Conservation (phyloP, 257 asterid species). For the Pogostemon cablin region DNA sequence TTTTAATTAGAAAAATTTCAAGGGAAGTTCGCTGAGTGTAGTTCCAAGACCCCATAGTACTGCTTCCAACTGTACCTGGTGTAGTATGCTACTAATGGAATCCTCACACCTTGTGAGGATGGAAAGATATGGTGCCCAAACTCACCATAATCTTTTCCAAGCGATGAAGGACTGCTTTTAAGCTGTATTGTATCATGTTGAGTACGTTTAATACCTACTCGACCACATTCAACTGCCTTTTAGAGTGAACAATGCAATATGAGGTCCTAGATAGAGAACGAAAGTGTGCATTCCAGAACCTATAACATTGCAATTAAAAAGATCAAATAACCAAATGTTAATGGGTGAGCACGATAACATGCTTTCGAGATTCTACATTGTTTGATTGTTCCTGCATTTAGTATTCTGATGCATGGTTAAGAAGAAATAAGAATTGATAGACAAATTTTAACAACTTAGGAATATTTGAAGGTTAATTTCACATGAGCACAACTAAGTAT, state of each 20-base stretch:
- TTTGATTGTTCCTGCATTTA: not conserved
- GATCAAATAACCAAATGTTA: conserved; percentile 18
- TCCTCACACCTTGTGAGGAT: conserved; percentile 56
- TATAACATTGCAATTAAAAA: conserved; percentile 33
- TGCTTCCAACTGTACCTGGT: conserved; percentile 92
- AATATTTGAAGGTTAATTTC: not conserved
- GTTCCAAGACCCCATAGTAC: conserved; percentile 93
- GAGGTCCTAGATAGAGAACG: conserved; percentile 94
- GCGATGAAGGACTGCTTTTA: conserved; percentile 76
- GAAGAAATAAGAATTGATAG: not conserved
- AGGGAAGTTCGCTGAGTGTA: conserved; percentile 93
- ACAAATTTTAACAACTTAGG: not conserved
- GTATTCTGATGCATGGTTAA: not conserved
- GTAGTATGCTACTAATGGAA: conserved; percentile 86
- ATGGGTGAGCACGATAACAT: conserved; percentile 8
- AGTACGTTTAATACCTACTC: conserved; percentile 83
- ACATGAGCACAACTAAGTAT: not conserved
- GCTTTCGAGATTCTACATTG: not conserved
- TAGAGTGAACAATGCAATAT: conserved; percentile 82
- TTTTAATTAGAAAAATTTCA: not conserved
- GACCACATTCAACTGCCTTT: conserved; percentile 89
- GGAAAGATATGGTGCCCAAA: conserved; percentile 75
- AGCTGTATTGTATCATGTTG: conserved; percentile 91
- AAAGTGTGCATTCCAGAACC: conserved; percentile 98
- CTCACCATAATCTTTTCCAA: conserved; percentile 76